A percentile compares a stretch with the other conserved stretches of the same genome.
Conservation (phyloP, 176 grass and related monocot species). For the Oryza brachyantha region DNA sequence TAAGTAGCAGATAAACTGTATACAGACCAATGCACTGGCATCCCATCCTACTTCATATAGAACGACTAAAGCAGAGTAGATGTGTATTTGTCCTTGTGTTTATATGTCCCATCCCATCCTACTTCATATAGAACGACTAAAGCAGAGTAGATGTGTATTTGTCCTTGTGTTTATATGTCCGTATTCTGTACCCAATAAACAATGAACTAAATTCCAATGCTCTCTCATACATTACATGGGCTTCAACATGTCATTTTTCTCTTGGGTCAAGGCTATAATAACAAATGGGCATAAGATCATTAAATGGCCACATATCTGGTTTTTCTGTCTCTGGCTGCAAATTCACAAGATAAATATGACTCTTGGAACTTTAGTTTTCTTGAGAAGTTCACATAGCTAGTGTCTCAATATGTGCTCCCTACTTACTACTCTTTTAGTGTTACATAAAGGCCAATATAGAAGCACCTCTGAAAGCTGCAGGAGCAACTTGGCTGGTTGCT, state of each 20-base stretch:
- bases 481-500: slow-evolving; percentile 47
- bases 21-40: not conserved
- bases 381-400: not conserved
- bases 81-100: not conserved
- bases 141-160: too few relatives aligned
- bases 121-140: not conserved
- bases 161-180: not conserved
- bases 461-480: slow-evolving; percentile 62
- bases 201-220: not conserved
- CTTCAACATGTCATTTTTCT: not conserved
- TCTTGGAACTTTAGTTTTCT: not conserved
- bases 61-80: not conserved
- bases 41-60: not conserved
- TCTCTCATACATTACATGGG: not conserved
- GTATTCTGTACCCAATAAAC: not conserved
- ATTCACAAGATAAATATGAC: not conserved
- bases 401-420: not conserved
- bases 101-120: not conserved
- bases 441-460: slow-evolving; percentile 5
- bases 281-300: not conserved
- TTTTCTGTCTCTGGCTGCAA: slow-evolving; percentile 10
- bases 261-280: not conserved
- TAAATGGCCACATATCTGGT: not conserved
- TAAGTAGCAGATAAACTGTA: not conserved
- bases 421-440: not conserved